Base-by-base conservation (phyloP, 2,329 filamentous ascomycete species). In the Tolypocladium guangdongense region DNA sequence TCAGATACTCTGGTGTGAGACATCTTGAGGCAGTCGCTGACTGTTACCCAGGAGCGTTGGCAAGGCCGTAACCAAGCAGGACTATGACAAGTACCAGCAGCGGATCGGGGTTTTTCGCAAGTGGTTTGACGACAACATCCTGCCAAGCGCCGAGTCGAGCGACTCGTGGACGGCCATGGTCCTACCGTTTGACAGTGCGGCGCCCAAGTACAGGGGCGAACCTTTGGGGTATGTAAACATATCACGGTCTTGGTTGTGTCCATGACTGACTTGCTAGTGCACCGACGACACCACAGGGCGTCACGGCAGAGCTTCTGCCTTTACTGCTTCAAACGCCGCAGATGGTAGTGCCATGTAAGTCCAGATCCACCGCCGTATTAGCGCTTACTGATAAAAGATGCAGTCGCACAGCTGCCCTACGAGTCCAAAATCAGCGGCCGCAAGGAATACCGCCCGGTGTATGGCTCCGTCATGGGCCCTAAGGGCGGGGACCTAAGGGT, bases 321-420 rank as follows among this genome's bases (percentile, higher is more conserved):
- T 54, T 62, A 1, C 50, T 68, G 7, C 59, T 72, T 30, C 62
- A 61, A 30, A 53, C 58, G 33, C 67, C 68, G 2, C 58, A 69
- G 32, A 56, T 72, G 7, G 56, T 65, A 7, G 59, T 67, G 16
- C 69, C 69, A 35, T 67, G 69, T 71, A 61, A 62, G 69, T 63
- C 35, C 36, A 14, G 8, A 7, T 11, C 7, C 37, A n/a, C 24
- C 20, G 11, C 16, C 45, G 32, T 10, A 2, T 12, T 8, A 4
- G 30, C 18, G n/a, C 37, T 35, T 5, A 35, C 41, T 39, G 4
- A 39, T 10, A 33, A 4, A 20, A 18, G 4, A 38, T n/a, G 18
- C 35, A 67, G 67, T 70, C 38, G 60, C 60, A 0, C 65, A 71
- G 50, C 46, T 63, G 7, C 57, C 64, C 1, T 68, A 69, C 36